Percentiles rank a stretch among this genome's conserved stretches.
Evolutionary conservation across 1,139 yeast genomes (phyloP).

Genomic region (Debaryomyces sp.): DNA sequence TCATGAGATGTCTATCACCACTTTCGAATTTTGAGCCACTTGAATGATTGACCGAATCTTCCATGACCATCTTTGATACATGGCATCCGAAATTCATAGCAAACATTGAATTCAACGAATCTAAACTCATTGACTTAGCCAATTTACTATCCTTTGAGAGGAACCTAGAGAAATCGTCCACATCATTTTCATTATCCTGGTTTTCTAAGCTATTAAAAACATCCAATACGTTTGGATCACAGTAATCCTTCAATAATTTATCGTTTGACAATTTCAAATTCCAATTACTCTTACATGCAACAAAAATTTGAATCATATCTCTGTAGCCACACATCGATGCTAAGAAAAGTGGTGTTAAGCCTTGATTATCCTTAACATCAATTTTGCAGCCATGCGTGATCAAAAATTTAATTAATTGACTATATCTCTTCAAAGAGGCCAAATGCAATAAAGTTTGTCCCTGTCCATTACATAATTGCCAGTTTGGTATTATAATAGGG

Average conservation of each 20-base stretch:
- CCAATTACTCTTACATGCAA: constrained; percentile 67
- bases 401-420: constrained; percentile 60
- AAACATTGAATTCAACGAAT: constrained; percentile 45
- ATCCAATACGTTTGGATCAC: constrained; percentile 70
- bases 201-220: constrained; percentile 37
- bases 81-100: constrained; percentile 44
- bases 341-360: constrained; percentile 83
- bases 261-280: constrained; percentile 60
- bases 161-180: constrained; percentile 10
- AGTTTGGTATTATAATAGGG: constrained; percentile 65
- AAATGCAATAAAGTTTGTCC: constrained; percentile 90
- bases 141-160: constrained; percentile 20
- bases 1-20: constrained; percentile 15
- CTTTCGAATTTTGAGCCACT: constrained; percentile 12
- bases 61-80: constrained; percentile 44
- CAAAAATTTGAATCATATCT: constrained; percentile 56
- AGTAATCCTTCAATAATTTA: constrained; percentile 52
- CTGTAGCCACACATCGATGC: constrained; percentile 79
- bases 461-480: constrained; percentile 78
- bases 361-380: constrained; percentile 75
- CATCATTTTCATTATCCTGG: constrained; percentile 16
- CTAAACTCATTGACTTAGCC: constrained; percentile 35
- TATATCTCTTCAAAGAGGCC: constrained; percentile 75
- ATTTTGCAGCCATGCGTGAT: constrained; percentile 79
- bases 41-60: constrained; percentile 17